Evolutionary conservation across 495 filamentous ascomycete genomes (phyloP), one percentile per base, ranked within the genome.

Genomic region (Penicillium maclennaniae): DNA sequence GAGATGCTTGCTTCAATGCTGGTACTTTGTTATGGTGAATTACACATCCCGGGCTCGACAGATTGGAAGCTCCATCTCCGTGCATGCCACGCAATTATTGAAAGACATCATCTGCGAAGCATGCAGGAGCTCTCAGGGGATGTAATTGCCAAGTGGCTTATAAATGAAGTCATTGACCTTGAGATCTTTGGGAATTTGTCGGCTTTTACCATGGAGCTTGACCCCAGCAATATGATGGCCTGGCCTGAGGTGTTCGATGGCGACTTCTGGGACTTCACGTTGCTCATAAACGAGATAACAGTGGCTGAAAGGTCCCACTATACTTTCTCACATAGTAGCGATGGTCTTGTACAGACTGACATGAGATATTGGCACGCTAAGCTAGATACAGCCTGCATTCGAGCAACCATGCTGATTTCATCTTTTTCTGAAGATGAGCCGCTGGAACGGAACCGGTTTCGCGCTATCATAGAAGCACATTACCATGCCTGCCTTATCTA

Each of bases 141-240:
- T 27, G 12, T 21, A 1, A 16, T 47, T 6, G 25, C 43, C 2
- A 49, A 41, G 28, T 61, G 58, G 16, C 15, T 61, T 7, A 46
- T 61, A 17, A 61, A 58, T 45, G 59, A 61, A 39, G 59, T 61
- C 10, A 43, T 27, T 25, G 59, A 61, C 43, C 23, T 61, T 10
- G 59, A 58, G 39, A 51, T 49, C 15, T 55, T 58, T 27, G 47
- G 51, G 17, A 55, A 49, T 17, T 16, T 61, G 9, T 40, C 47
- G 4, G 31, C 47, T 0, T 61, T 53, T 31, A 31, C 31, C 3
- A 2, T 34, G 14, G 31, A 34, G 10, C 31, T 34, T 12, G 31
- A 34, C 15, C 31, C 47, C 8, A 37, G 25, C 4, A 36, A 14
- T 6, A 20, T 23, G 6, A 34, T 37, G 26, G 17, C 36, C 10